A percentile compares a stretch with the other conserved stretches of the same genome.
Evolutionary conservation across 2,329 filamentous ascomycete genomes (phyloP).

Genomic region (Dichotomopilus funicola): DNA sequence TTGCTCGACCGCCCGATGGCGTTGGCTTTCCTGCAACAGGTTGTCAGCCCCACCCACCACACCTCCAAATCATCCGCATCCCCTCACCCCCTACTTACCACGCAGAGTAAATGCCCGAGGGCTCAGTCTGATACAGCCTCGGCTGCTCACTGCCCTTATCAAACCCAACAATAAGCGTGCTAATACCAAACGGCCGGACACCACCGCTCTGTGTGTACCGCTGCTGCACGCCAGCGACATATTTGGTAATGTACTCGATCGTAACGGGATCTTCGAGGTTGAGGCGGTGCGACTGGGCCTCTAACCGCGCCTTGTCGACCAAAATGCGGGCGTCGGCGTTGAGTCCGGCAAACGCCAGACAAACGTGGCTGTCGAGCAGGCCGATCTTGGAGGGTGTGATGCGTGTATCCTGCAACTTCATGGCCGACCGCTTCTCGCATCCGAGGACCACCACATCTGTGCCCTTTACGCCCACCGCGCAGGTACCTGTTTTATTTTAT

Average conservation of each 20-base stretch:
- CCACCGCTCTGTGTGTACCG: slow-evolving; percentile 98
- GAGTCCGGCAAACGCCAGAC: slow-evolving; percentile 91
- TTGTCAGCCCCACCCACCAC: background rate
- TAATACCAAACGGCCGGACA: slow-evolving; percentile 97
- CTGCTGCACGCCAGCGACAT: slow-evolving; percentile 95
- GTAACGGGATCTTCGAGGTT: slow-evolving; percentile 96
- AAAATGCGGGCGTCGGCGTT: slow-evolving; percentile 98
- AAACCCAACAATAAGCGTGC: slow-evolving; percentile 96
- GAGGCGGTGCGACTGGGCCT: slow-evolving; percentile 93
- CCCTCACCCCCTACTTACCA: slow-evolving; percentile 59
- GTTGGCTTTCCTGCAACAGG: slow-evolving; percentile 79
- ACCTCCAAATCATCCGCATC: too few species aligned
- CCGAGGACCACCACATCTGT: slow-evolving; percentile 89
- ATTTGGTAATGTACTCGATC: slow-evolving; percentile 99
- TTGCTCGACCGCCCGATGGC: slow-evolving; percentile 98
- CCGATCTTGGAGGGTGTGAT: slow-evolving; percentile 99
- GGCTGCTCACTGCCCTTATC: slow-evolving; percentile 86
- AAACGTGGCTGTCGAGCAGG: slow-evolving; percentile 90
- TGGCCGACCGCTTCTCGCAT: slow-evolving; percentile 97
- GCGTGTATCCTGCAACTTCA: slow-evolving; percentile 98
- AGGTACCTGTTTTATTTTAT: slow-evolving; percentile 61
- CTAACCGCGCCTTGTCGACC: slow-evolving; percentile 94
- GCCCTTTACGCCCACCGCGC: slow-evolving; percentile 96
- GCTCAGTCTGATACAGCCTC: slow-evolving; percentile 94
- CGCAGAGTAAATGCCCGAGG: slow-evolving; percentile 98